Evolutionary conservation across 2,329 filamentous ascomycete genomes (phyloP).

Genomic region (Sordariomycetes sp.): DNA sequence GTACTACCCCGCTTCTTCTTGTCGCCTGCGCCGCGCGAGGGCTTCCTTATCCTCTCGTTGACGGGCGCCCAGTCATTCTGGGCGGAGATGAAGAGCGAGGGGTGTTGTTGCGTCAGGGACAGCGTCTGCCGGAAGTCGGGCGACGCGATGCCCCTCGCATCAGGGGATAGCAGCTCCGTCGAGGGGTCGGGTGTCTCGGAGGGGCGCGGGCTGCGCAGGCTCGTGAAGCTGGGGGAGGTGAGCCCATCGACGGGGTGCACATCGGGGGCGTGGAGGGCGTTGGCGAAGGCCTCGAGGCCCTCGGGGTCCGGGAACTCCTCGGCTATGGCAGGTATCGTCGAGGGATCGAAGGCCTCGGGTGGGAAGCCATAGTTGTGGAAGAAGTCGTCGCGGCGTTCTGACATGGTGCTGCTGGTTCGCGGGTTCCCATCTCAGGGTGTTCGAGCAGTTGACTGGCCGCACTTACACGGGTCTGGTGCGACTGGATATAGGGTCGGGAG

Average conservation of each 20-base stretch:
- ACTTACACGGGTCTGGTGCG: background rate
- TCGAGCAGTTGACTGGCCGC: background rate
- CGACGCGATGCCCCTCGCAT: slow-evolving; percentile 16
- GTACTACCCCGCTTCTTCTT: slow-evolving; percentile 17
- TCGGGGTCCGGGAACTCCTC: slow-evolving; percentile 61
- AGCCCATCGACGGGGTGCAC: slow-evolving; percentile 48
- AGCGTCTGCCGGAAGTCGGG: slow-evolving; percentile 22
- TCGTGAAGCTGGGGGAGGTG: slow-evolving; percentile 25
- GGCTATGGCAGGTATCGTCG: slow-evolving; percentile 64
- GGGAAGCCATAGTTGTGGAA: slow-evolving; percentile 40
- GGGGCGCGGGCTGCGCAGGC: slow-evolving; percentile 12
- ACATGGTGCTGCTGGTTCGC: background rate
- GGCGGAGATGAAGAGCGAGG: slow-evolving; percentile 60
- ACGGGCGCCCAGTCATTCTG: slow-evolving; percentile 94
- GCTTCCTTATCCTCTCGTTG: slow-evolving; percentile 48
- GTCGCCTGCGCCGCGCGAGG: slow-evolving; percentile 15
- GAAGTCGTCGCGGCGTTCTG: slow-evolving; percentile 2
- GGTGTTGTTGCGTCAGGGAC: slow-evolving; percentile 21
- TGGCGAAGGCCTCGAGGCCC: slow-evolving; percentile 67
- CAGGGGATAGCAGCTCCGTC: slow-evolving; percentile 23
- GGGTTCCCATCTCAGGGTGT: background rate
- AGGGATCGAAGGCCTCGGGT: slow-evolving; percentile 52
- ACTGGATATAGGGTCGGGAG: background rate
- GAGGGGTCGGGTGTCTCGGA: slow-evolving; percentile 17
- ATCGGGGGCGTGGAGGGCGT: slow-evolving; percentile 72